Evolutionary conservation across 2,329 filamentous ascomycete genomes (phyloP).

Genomic region (Plenodomus tracheiphilus): DNA sequence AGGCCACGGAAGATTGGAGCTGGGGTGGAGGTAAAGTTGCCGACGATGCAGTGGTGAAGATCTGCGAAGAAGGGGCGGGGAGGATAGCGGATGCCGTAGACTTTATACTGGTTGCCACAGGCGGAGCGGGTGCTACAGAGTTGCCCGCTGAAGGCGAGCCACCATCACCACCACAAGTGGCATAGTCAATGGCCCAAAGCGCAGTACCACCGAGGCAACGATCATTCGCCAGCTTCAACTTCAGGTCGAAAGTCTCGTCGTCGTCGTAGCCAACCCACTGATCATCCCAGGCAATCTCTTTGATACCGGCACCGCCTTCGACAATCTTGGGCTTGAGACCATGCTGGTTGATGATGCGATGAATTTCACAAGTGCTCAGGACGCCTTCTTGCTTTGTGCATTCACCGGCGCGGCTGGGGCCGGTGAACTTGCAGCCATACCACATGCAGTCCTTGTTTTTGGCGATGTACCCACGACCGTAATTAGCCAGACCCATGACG

Average conservation of each 20-base stretch:
- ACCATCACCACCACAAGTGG: slow-evolving; percentile 9
- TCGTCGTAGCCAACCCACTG: slow-evolving; percentile 51
- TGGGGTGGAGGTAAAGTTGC: neutral
- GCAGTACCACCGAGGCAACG: slow-evolving; percentile 29
- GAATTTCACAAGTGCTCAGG: slow-evolving; percentile 44
- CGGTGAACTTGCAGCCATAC: slow-evolving; percentile 25
- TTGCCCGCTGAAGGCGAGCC: neutral
- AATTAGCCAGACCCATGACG: slow-evolving; percentile 52
- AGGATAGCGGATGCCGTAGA: neutral
- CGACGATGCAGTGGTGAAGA: neutral
- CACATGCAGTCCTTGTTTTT: slow-evolving; percentile 19
- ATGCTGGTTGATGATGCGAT: slow-evolving; percentile 27
- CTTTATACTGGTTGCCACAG: neutral
- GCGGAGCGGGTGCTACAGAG: slow-evolving; percentile 1
- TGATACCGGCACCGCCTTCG: slow-evolving; percentile 36
- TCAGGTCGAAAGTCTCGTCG: slow-evolving; percentile 27
- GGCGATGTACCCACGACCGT: slow-evolving; percentile 45
- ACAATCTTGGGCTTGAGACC: slow-evolving; percentile 23
- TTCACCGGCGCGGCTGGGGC: slow-evolving; percentile 15
- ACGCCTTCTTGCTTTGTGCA: slow-evolving; percentile 39
- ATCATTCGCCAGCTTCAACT: slow-evolving; percentile 21
- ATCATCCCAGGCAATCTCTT: slow-evolving; percentile 39
- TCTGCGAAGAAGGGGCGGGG: neutral
- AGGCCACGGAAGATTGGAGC: neutral
- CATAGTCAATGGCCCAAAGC: slow-evolving; percentile 27